Base-by-base conservation (phyloP, 2,329 filamentous ascomycete genomes). In the Talaromyces piceae region DNA sequence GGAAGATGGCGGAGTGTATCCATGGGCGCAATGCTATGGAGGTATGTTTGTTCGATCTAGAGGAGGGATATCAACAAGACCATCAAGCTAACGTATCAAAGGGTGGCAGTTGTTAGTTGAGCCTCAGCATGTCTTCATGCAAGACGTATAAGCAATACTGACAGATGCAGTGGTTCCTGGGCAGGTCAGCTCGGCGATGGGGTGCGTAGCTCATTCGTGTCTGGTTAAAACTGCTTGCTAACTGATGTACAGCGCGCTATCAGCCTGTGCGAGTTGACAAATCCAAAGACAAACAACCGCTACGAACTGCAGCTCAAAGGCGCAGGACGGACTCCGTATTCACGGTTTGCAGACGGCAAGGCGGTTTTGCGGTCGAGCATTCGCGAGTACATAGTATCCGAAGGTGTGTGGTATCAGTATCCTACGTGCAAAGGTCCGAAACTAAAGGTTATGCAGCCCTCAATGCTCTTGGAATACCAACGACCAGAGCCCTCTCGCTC, bases 1-100 rank as follows among this genome's bases (percentile, higher is more conserved):
- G 53, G 78, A 82, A 22, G 73, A 82, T 52, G 86, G 87, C 18
- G 86, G 87, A n/a, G 83, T 93, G 41, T 98, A 98, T 66, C 91
- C 93, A 0, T 98, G 93, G 93, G 91, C 93, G 27, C 93, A 98
- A 71, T 97, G 93, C 72, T 98, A 98, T 67, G 93, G 93, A 52
- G 91, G 91, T 51, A 58, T 57, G 62, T 60, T 9, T 22, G n/a
- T 9, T n/a, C n/a, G n/a, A n/a, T n/a, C n/a, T n/a, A n/a, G n/a
- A n/a, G n/a, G n/a, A n/a, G n/a, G n/a, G 3, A 20, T 27, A 26
- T n/a, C 1, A 31, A 22, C 18, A 11, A 11, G 16, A 13, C 22
- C 45, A 57, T 47, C 57, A 25, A 54, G 26, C 54, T 65, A 50
- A 61, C 26, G 39, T 23, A 20, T 47, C 33, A 5, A 48, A 73